Percentiles rank a stretch among this genome's conserved stretches.
These are phyloP conservation scores for Thelonectria discophora DNA, from an alignment of 2,329 filamentous ascomycete genomes.

Conservation along the genomic window DNA sequence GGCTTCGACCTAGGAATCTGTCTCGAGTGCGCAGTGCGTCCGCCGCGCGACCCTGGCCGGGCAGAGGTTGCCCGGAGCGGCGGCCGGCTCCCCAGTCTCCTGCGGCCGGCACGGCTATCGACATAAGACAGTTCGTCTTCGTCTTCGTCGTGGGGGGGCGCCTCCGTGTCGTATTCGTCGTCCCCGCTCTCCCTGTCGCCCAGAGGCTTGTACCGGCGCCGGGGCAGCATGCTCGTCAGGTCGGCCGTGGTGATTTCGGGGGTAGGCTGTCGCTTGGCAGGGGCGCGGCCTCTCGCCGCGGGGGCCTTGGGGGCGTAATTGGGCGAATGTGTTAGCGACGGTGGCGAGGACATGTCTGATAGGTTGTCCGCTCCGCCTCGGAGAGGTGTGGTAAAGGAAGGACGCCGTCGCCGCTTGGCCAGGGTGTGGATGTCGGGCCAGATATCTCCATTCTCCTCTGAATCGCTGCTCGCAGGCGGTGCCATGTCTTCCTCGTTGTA, in stretches of 20 bases:
- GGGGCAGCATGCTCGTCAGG: slow-evolving; percentile 63
- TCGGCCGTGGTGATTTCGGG: slow-evolving; percentile 63
- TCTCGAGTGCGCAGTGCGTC: slow-evolving; percentile 35
- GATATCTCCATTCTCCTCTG: slow-evolving; percentile 52
- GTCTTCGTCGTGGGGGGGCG: slow-evolving; percentile 62
- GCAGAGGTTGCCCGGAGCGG: slow-evolving; percentile 42
- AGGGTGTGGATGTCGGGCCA: slow-evolving; percentile 64
- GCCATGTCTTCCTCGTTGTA: slow-evolving; percentile 61
- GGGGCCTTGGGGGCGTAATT: slow-evolving; percentile 54
- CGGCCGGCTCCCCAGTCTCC: slow-evolving; percentile 46
- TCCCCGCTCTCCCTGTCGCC: slow-evolving; percentile 53
- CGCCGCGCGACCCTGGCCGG: slow-evolving; percentile 42
- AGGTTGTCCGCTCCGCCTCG: slow-evolving; percentile 48
- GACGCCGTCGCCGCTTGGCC: slow-evolving; percentile 56
- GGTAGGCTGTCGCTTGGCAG: slow-evolving; percentile 47
- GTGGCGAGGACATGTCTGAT: slow-evolving; percentile 70
- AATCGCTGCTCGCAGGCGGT: slow-evolving; percentile 64
- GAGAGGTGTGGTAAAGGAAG: slow-evolving; percentile 49
- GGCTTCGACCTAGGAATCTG: slow-evolving; percentile 34
- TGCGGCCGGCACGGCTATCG: slow-evolving; percentile 48
- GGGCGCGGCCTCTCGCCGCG: slow-evolving; percentile 45
- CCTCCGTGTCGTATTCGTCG: slow-evolving; percentile 60
- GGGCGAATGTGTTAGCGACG: slow-evolving; percentile 73
- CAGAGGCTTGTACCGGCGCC: slow-evolving; percentile 56
- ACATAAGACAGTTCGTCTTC: slow-evolving; percentile 67